Percentiles rank a stretch among this genome's conserved stretches.
Evolutionary conservation across 768 basidiomycete genomes (phyloP).

Genomic region (Lyophyllum semitale): DNA sequence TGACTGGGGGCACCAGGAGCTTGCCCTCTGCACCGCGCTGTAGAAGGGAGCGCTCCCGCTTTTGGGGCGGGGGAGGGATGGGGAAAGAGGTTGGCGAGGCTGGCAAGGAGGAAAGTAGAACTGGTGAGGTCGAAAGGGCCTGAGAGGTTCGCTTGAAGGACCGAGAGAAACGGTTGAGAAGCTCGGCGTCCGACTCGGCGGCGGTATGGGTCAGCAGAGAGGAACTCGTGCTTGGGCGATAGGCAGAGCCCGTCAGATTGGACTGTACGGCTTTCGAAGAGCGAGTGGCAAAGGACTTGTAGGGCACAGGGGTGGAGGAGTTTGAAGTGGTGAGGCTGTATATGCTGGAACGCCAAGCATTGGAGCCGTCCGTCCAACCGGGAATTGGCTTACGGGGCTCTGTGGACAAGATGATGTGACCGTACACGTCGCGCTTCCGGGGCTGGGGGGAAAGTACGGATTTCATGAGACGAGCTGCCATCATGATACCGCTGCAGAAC

Average conservation of each 20-base stretch:
- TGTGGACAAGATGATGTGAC: constrained; percentile 27
- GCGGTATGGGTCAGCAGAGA: constrained; percentile 10
- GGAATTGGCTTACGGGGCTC: constrained; percentile 50
- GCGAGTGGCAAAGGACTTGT: constrained; percentile 52
- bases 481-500: constrained; percentile 66
- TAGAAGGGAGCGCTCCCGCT: constrained; percentile 57
- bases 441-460: constrained; percentile 42
- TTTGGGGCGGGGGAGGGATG: constrained; percentile 29
- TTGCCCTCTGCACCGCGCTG: constrained; percentile 64
- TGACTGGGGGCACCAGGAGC: constrained; percentile 52
- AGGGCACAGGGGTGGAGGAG: constrained; percentile 32
- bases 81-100: constrained; percentile 38
- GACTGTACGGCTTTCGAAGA: constrained; percentile 50
- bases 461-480: constrained; percentile 61
- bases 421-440: constrained; percentile 36
- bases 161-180: constrained; percentile 57
- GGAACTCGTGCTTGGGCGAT: constrained; percentile 10
- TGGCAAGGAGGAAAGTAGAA: constrained; percentile 32
- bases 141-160: constrained; percentile 59
- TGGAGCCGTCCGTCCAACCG: constrained; percentile 70
- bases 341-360: constrained; percentile 67
- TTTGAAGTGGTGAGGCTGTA: constrained; percentile 53
- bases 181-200: constrained; percentile 35
- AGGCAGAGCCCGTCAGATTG: constrained; percentile 43
- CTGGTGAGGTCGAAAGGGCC: constrained; percentile 33